Evolutionary conservation across 2,329 filamentous ascomycete genomes (phyloP).

Genomic region (Fusarium pseudograminearum): DNA sequence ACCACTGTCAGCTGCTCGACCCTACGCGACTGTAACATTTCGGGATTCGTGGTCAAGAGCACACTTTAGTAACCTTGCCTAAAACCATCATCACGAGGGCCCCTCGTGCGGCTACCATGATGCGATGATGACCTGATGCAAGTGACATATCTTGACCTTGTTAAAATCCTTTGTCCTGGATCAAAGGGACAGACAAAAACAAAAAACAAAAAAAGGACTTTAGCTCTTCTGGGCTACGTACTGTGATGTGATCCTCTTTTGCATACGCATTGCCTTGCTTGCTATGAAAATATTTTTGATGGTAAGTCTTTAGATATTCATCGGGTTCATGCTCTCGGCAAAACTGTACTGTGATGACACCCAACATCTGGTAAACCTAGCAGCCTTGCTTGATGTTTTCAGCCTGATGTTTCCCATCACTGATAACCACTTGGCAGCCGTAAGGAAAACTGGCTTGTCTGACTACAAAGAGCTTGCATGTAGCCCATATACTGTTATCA

Average conservation of each 20-base stretch:
- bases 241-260: slow-evolving; percentile 1
- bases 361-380: slow-evolving; percentile 59
- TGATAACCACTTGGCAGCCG: slow-evolving; percentile 46
- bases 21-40: slow-evolving; percentile 60
- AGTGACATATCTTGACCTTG: slow-evolving; percentile 61
- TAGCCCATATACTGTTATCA: background rate
- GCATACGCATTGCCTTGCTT: background rate
- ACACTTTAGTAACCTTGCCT: slow-evolving; percentile 67
- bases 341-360: slow-evolving; percentile 50
- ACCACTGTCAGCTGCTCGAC: slow-evolving; percentile 55
- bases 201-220: no score
- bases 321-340: slow-evolving; percentile 7
- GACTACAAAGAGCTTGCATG: slow-evolving; percentile 26
- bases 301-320: slow-evolving; percentile 34
- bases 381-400: slow-evolving; percentile 49
- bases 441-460: slow-evolving; percentile 48
- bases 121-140: slow-evolving; percentile 76
- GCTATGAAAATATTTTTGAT: background rate
- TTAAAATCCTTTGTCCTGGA: slow-evolving; percentile 6
- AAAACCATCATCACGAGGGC: slow-evolving; percentile 79
- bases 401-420: slow-evolving; percentile 12
- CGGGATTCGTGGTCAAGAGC: slow-evolving; percentile 69
- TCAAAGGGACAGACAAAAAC: slow-evolving; percentile 10
- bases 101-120: slow-evolving; percentile 73
- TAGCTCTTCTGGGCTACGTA: background rate